Conservation (phyloP, 2,329 filamentous ascomycete species). For the Onygena corvina region DNA sequence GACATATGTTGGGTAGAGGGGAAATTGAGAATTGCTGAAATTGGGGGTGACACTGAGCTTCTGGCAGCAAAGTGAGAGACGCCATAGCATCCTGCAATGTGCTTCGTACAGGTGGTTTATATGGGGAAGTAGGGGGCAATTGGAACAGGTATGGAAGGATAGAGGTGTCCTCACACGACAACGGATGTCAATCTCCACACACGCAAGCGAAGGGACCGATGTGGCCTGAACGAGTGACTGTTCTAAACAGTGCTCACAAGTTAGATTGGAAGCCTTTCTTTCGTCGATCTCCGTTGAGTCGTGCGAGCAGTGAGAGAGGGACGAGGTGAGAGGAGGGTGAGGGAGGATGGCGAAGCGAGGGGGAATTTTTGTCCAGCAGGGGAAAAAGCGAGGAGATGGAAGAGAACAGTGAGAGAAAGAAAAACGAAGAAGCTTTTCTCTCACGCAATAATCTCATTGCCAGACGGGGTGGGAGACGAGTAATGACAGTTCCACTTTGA, state of each 20-base stretch:
- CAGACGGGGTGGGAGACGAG: constrained; percentile 14
- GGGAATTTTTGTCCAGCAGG: not conserved
- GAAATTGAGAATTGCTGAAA: too few relatives aligned
- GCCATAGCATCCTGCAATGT: too few relatives aligned
- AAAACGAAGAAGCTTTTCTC: too few relatives aligned
- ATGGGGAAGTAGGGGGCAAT: not conserved
- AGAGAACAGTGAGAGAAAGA: not conserved
- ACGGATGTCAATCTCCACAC: not conserved
- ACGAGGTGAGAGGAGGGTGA: constrained; percentile 3
- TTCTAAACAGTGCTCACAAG: too few relatives aligned
- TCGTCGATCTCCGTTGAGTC: not conserved
- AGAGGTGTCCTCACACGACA: not conserved
- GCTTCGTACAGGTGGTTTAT: too few relatives aligned
- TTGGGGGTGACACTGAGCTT: too few relatives aligned
- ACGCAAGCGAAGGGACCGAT: not conserved
- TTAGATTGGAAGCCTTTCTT: not conserved
- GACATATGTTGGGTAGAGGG: not conserved
- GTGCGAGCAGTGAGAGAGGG: not conserved
- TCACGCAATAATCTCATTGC: not conserved
- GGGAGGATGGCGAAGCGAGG: constrained; percentile 7
- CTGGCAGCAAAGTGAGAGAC: too few relatives aligned
- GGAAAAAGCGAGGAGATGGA: not conserved
- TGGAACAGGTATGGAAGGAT: not conserved
- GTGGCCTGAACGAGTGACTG: not conserved
- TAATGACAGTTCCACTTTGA: constrained; percentile 1